Evolutionary conservation across 2,329 filamentous ascomycete genomes (phyloP).

Genomic region (Elsinoe fawcettii): DNA sequence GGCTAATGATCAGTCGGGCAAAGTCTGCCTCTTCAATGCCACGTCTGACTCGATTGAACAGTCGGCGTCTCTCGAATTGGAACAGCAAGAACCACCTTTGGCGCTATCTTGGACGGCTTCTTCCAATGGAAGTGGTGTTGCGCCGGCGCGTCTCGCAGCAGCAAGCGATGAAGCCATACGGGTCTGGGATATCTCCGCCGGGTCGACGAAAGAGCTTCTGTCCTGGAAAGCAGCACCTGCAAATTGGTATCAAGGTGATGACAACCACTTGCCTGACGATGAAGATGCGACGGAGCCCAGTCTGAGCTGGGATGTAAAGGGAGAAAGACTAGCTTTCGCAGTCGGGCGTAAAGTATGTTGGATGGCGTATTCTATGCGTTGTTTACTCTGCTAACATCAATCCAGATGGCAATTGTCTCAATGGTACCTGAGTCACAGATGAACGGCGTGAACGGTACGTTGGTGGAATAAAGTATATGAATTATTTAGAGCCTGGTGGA

Average conservation of each 20-base stretch:
- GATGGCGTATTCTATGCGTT: background rate
- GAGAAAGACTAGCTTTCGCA: slow-evolving; percentile 46
- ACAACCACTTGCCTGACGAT: slow-evolving; percentile 19
- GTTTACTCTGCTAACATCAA: background rate
- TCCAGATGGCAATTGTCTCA: slow-evolving; percentile 16
- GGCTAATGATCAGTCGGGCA: slow-evolving; percentile 28
- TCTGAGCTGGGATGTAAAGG: slow-evolving; percentile 47
- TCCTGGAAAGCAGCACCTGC: slow-evolving; percentile 25
- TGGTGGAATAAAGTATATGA: background rate
- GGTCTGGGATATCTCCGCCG: slow-evolving; percentile 32
- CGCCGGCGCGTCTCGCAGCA: slow-evolving; percentile 33
- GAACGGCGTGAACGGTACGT: slow-evolving; percentile 1
- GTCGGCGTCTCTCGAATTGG: slow-evolving; percentile 21
- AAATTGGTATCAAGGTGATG: slow-evolving; percentile 19
- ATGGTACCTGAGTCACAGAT: slow-evolving; percentile 2
- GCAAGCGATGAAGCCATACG: slow-evolving; percentile 38
- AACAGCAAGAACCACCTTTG: slow-evolving; percentile 27
- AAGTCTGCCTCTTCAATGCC: slow-evolving; percentile 35
- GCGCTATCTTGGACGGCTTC: slow-evolving; percentile 38
- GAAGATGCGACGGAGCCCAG: slow-evolving; percentile 25
- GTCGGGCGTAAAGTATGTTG: slow-evolving; percentile 27
- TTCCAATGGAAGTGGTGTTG: slow-evolving; percentile 21
- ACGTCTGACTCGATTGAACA: slow-evolving; percentile 17
- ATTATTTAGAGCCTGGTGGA: background rate
- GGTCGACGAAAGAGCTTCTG: slow-evolving; percentile 19